Percentiles rank a stretch among this genome's conserved stretches.
These are phyloP conservation scores for Filosporella fistucella DNA, from an alignment of 495 filamentous ascomycete species.

Conservation along the genomic window DNA sequence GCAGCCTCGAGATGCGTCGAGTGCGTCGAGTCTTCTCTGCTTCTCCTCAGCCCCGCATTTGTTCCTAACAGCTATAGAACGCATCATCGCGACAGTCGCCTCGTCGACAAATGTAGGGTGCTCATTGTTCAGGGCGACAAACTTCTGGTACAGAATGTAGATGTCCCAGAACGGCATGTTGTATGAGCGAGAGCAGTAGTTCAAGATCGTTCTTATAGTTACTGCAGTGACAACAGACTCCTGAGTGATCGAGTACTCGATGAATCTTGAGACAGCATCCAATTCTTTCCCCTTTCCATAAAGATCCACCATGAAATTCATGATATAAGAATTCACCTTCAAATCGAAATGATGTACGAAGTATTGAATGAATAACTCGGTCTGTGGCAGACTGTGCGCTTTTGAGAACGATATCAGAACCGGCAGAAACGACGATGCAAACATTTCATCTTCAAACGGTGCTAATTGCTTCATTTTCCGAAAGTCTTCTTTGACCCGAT, in stretches of 20 bases:
- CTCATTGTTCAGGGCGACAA: too few relatives aligned
- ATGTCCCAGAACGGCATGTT: too few relatives aligned
- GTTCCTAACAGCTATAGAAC: too few relatives aligned
- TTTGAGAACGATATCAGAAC: conserved; percentile 39
- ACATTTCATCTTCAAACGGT: conserved; percentile 9
- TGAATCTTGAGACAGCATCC: conserved; percentile 24
- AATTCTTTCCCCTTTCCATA: conserved; percentile 38
- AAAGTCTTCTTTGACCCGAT: conserved; percentile 32
- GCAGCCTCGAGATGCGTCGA: too few relatives aligned
- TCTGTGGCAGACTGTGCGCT: conserved; percentile 34
- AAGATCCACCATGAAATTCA: conserved; percentile 40
- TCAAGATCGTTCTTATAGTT: conserved; percentile 38
- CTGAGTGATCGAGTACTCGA: conserved; percentile 13
- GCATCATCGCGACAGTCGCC: too few relatives aligned
- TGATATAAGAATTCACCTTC: conserved; percentile 28
- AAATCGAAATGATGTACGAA: conserved; percentile 33
- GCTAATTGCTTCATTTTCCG: conserved; percentile 25
- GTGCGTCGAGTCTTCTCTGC: too few relatives aligned
- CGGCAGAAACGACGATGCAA: conserved; percentile 31
- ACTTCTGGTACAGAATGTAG: too few relatives aligned
- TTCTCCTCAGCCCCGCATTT: too few relatives aligned
- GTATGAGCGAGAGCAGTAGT: too few relatives aligned
- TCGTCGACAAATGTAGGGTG: too few relatives aligned
- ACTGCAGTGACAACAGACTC: conserved; percentile 31
- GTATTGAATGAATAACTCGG: conserved; percentile 33